A percentile compares a stretch with the other conserved stretches of the same genome.
Evolutionary conservation across 2,329 filamentous ascomycete genomes (phyloP).

Genomic region (Thyridium curvatum): DNA sequence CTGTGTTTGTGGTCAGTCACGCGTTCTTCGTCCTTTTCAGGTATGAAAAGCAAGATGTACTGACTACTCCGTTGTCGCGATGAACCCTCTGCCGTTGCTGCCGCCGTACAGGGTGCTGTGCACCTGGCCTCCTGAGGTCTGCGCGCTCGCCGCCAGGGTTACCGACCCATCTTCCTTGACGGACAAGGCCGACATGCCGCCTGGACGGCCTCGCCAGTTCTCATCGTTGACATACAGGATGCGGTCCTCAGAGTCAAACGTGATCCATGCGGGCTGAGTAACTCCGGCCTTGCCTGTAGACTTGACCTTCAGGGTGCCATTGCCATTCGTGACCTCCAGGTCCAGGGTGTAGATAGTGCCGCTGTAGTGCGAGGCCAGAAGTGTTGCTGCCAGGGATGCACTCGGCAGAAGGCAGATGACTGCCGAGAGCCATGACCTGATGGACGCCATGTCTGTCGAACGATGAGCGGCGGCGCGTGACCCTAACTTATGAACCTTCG

Average conservation of each 20-base stretch:
- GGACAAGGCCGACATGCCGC: slow-evolving; percentile 25
- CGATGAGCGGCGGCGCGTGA: neutral
- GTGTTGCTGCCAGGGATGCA: slow-evolving; percentile 12
- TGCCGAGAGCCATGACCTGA: slow-evolving; percentile 8
- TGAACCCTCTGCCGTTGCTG: slow-evolving; percentile 28
- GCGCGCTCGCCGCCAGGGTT: slow-evolving; percentile 20
- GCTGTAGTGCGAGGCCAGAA: slow-evolving; percentile 32
- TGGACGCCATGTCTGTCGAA: slow-evolving; percentile 5
- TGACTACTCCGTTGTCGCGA: slow-evolving; percentile 38
- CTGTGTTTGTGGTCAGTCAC: slow-evolving; percentile 14
- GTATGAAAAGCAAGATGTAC: slow-evolving; percentile 4
- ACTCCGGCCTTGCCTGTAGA: slow-evolving; percentile 22
- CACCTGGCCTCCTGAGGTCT: slow-evolving; percentile 28
- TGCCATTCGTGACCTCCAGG: slow-evolving; percentile 11
- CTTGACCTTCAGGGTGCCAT: slow-evolving; percentile 17
- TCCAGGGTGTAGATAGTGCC: slow-evolving; percentile 30
- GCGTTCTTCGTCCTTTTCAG: neutral
- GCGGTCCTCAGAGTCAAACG: slow-evolving; percentile 20
- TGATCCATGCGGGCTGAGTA: slow-evolving; percentile 29
- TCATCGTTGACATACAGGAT: slow-evolving; percentile 31
- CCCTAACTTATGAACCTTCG: neutral
- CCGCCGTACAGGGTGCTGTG: slow-evolving; percentile 33
- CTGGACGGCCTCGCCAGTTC: slow-evolving; percentile 23
- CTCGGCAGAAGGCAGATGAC: slow-evolving; percentile 7
- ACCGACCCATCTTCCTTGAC: slow-evolving; percentile 23